A percentile compares a stretch with the other conserved stretches of the same genome.
phyloP scores from a whole-genome alignment of 495 filamentous ascomycete species.

The Aspergillus steynii region DNA sequence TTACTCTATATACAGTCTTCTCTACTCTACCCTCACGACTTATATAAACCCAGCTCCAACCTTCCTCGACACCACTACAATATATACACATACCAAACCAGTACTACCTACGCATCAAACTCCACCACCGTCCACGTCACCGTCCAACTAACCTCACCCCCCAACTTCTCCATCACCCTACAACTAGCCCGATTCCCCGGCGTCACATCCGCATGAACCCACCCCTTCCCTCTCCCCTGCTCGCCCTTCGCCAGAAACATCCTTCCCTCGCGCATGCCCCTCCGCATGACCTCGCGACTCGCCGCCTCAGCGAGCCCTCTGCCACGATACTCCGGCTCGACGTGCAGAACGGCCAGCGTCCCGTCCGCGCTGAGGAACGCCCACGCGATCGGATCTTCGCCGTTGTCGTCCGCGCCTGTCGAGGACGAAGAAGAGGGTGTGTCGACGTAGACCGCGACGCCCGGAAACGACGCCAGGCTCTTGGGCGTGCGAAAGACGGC shows the following conservation, averaged over 20 bases:
- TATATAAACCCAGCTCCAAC: too few relatives aligned
- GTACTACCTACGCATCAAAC: slow-evolving; percentile 7
- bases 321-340: slow-evolving; percentile 49
- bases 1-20: not conserved
- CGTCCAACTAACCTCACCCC: slow-evolving; percentile 37
- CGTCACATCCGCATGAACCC: slow-evolving; percentile 50
- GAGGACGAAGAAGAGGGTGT: slow-evolving; percentile 6
- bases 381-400: slow-evolving; percentile 38
- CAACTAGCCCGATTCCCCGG: slow-evolving; percentile 46
- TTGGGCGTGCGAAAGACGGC: slow-evolving; percentile 35
- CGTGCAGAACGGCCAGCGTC: slow-evolving; percentile 48
- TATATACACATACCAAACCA: not conserved
- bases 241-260: slow-evolving; percentile 20
- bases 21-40: not conserved
- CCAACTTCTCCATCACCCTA: slow-evolving; percentile 52
- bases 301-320: slow-evolving; percentile 43
- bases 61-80: too few relatives aligned
- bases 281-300: slow-evolving; percentile 35
- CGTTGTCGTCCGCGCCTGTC: not conserved
- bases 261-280: slow-evolving; percentile 26
- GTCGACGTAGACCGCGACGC: slow-evolving; percentile 32
- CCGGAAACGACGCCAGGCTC: slow-evolving; percentile 32
- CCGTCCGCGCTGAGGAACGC: slow-evolving; percentile 50
- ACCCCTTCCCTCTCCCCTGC: slow-evolving; percentile 19
- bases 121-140: slow-evolving; percentile 47